Evolutionary conservation across 2,329 filamentous ascomycete genomes (phyloP).

Genomic region (Chalaropsis thielavioides): DNA sequence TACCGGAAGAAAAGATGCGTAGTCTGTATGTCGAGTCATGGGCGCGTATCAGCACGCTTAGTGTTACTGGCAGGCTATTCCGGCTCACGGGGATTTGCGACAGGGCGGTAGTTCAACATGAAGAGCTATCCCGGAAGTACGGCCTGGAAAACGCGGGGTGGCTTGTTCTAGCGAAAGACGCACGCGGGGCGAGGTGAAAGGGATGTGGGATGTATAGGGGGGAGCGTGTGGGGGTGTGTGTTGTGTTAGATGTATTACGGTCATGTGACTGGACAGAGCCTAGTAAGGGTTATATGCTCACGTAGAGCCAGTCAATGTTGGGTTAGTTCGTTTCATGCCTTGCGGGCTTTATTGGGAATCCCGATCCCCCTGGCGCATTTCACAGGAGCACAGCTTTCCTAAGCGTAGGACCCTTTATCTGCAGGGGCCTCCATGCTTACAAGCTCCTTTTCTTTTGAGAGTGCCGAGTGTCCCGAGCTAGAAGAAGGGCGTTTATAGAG

Average conservation of each 20-base stretch:
- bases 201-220: no score
- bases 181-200: neutral
- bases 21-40: slow-evolving; percentile 86
- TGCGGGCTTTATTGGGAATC: no score
- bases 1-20: slow-evolving; percentile 44
- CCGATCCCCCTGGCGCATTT: no score
- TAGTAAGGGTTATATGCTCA: neutral
- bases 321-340: no score
- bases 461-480: neutral
- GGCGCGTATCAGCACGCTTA: slow-evolving; percentile 70
- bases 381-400: no score
- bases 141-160: slow-evolving; percentile 19
- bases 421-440: neutral
- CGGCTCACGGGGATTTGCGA: slow-evolving; percentile 51
- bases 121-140: slow-evolving; percentile 39
- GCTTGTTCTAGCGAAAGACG: slow-evolving; percentile 7
- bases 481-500: no score
- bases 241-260: neutral
- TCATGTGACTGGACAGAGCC: no score
- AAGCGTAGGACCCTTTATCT: neutral
- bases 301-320: neutral
- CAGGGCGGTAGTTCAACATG: slow-evolving; percentile 71
- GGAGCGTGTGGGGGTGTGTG: no score
- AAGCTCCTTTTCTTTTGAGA: neutral
- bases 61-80: slow-evolving; percentile 69